Evolutionary conservation across 768 basidiomycete genomes (phyloP), one percentile per base, ranked within the genome.

Genomic region (Mycena galopus): DNA sequence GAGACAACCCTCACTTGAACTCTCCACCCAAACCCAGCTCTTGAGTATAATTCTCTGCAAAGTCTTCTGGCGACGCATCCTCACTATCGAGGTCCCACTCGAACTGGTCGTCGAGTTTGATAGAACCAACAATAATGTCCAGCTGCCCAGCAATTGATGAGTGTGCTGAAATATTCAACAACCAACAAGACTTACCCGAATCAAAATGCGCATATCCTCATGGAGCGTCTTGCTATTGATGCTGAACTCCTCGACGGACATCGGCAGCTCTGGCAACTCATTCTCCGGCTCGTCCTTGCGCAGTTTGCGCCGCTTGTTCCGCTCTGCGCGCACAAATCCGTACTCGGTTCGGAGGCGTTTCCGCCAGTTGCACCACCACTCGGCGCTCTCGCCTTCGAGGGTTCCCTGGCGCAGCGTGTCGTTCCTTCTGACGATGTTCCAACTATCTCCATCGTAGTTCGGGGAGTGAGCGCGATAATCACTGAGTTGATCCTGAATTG

Each of bases 81-180:
- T 85, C 82, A 67, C 94, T 96, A 75, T 93, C 93, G 42, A 98
- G 82, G 80, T 99, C 97, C 98, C 98, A 99, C 80, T 99, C 98
- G 78, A 99, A 97, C 78, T 96, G 94, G 82, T 99, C 98, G 67
- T 96, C 94, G 27, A 99, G 88, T 81, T 97, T 96, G 84, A 96
- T 90, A 9, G 93, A 91, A 27, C 96, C 97, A 66, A 97, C 93
- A 65, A 96, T 95, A 82, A 99, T 96, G 82, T 99, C 97, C 73
- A 99, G 89, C 96, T 98, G 78, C 17, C 23, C 32, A 33, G 17
- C 55, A 37, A 59, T 35, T 66, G 47, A 55, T 61, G 71, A 67
- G 50, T 51, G n/a, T 2, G 55, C 51, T 63, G 47, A n/a, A 47
- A 63, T 39, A 33, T 42, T 17, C 55, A 64, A 47, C 50, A 65